Evolutionary conservation across 495 filamentous ascomycete genomes (phyloP).

Genomic region (Thermothielavioides terrestris): DNA sequence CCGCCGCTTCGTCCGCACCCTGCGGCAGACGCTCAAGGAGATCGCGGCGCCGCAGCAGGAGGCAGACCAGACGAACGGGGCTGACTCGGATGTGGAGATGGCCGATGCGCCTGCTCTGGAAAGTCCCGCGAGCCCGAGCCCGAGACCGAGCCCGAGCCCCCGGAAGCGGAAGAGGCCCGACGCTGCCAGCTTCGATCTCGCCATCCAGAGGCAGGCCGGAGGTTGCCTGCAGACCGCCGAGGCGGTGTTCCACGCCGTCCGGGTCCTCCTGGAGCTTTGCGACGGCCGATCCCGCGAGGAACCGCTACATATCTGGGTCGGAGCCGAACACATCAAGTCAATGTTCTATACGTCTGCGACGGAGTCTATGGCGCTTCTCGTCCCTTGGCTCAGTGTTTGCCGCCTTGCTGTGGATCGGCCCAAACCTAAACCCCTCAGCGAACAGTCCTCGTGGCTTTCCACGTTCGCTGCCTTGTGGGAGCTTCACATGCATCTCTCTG

Average conservation of each 20-base stretch:
- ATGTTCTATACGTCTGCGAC: slow-evolving; percentile 35
- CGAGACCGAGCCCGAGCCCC: no score
- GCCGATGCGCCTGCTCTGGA: slow-evolving; percentile 9
- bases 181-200: slow-evolving; percentile 21
- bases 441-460: slow-evolving; percentile 33
- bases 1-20: slow-evolving; percentile 31
- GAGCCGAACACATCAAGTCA: slow-evolving; percentile 41
- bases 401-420: slow-evolving; percentile 21
- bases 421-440: slow-evolving; percentile 8
- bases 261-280: slow-evolving; percentile 27
- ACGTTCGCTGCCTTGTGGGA: slow-evolving; percentile 34
- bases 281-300: slow-evolving; percentile 9
- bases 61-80: not conserved
- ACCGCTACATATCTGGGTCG: slow-evolving; percentile 28
- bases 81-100: slow-evolving; percentile 24
- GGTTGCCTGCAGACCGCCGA: slow-evolving; percentile 33
- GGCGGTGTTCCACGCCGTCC: slow-evolving; percentile 31
- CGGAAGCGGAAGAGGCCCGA: slow-evolving; percentile 32
- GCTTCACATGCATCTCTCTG: slow-evolving; percentile 32
- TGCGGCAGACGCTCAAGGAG: slow-evolving; percentile 38
- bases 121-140: no score
- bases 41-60: slow-evolving; percentile 22
- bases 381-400: slow-evolving; percentile 32
- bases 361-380: slow-evolving; percentile 31
- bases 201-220: slow-evolving; percentile 21